These are phyloP conservation scores for Ulota crispa DNA, from an alignment of 225 moss, liverwort and hornwort species.

Conservation along the genomic window DNA sequence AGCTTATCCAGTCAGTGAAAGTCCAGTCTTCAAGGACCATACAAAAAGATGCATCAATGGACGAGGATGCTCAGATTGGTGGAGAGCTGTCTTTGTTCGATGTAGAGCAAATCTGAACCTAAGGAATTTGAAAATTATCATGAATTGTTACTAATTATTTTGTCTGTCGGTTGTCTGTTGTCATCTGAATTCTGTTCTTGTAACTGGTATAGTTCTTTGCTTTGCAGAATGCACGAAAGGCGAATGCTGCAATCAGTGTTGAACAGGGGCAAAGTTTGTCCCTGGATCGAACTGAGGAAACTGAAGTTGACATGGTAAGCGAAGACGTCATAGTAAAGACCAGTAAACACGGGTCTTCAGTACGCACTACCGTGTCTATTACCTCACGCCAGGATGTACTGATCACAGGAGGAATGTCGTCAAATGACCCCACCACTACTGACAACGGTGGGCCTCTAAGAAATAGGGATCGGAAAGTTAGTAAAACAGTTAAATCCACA, in stretches of 20 bases:
- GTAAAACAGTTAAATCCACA: slow-evolving; percentile 51
- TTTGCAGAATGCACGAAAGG: slow-evolving; percentile 53
- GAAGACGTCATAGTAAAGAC: slow-evolving; percentile 53
- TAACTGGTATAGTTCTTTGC: neutral
- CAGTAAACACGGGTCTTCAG: slow-evolving; percentile 54
- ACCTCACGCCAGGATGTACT: slow-evolving; percentile 66
- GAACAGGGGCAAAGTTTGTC: slow-evolving; percentile 50
- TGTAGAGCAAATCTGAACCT: slow-evolving; percentile 42
- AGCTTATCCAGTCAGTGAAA: slow-evolving; percentile 45
- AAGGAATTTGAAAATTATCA: slow-evolving; percentile 11
- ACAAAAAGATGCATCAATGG: slow-evolving; percentile 30
- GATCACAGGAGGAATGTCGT: slow-evolving; percentile 43
- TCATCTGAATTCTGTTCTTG: neutral
- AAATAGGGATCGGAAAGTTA: slow-evolving; percentile 67
- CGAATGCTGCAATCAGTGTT: slow-evolving; percentile 29
- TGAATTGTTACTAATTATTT: neutral
- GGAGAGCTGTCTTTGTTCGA: slow-evolving; percentile 35
- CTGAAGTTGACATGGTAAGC: slow-evolving; percentile 57
- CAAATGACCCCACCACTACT: slow-evolving; percentile 40
- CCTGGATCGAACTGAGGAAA: slow-evolving; percentile 53
- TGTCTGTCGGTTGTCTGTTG: neutral
- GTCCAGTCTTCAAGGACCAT: slow-evolving; percentile 39
- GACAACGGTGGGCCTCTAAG: slow-evolving; percentile 62
- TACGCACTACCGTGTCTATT: slow-evolving; percentile 51
- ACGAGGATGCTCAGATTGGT: slow-evolving; percentile 34